phyloP scores from a whole-genome alignment of 179 eudicot species.

The Beta macrorhiza region DNA sequence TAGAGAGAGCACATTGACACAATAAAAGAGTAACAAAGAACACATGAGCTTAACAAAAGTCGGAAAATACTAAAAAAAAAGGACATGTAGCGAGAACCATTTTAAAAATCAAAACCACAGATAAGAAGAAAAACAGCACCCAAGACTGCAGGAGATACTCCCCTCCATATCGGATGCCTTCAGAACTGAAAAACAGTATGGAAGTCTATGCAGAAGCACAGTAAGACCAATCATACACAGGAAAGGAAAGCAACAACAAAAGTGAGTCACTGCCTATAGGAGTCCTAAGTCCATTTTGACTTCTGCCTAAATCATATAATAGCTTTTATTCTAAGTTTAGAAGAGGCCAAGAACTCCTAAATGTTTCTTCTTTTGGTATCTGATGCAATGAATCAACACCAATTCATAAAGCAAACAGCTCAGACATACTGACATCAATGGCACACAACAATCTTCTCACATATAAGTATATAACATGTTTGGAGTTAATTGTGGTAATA shows the following conservation, averaged over 20 bases:
- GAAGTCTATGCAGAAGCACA: slow-evolving; percentile 1
- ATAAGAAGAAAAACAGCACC: slow-evolving; percentile 8
- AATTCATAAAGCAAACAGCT: slow-evolving; percentile 11
- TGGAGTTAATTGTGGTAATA: background rate
- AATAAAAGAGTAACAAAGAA: background rate
- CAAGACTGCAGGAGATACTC: slow-evolving; percentile 1
- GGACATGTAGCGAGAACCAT: background rate
- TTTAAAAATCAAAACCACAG: background rate
- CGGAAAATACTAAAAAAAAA: background rate
- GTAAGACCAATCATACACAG: background rate
- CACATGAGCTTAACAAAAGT: slow-evolving; percentile 7
- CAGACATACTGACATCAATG: slow-evolving; percentile 1
- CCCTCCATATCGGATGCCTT: background rate
- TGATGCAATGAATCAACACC: background rate
- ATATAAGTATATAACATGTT: background rate
- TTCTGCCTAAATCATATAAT: background rate
- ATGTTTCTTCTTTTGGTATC: slow-evolving; percentile 5
- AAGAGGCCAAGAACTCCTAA: background rate
- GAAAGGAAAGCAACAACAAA: background rate
- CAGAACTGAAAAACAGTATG: background rate
- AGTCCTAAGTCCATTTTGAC: background rate
- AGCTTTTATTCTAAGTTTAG: slow-evolving; percentile 1
- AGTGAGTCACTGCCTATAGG: background rate
- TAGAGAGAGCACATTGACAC: slow-evolving; percentile 3
- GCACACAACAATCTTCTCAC: background rate